These are phyloP conservation scores for Citropsis articulata DNA, from an alignment of 345 rosid genomes.

Conservation along the genomic window DNA sequence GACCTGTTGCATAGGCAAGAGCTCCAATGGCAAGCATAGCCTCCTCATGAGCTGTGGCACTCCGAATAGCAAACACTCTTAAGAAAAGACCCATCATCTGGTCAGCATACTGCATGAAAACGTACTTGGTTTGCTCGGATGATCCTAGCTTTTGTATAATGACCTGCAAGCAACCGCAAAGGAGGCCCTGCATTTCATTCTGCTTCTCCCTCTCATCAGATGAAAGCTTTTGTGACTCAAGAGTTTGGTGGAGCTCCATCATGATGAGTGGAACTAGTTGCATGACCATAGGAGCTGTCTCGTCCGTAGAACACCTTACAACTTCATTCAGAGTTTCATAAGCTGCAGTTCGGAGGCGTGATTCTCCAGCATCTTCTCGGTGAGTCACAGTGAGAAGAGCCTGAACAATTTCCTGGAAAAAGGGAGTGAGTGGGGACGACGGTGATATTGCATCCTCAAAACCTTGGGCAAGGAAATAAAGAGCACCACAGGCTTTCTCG, in stretches of 20 bases:
- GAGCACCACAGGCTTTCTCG: constrained; percentile 74
- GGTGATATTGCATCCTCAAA: constrained; percentile 53
- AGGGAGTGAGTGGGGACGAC: constrained; percentile 33
- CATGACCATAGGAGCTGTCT: constrained; percentile 35
- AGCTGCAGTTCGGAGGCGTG: constrained; percentile 70
- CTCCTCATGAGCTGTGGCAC: constrained; percentile 47
- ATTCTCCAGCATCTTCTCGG: constrained; percentile 66
- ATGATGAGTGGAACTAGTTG: constrained; percentile 34
- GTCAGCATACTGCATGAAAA: constrained; percentile 40
- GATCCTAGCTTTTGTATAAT: constrained; percentile 42
- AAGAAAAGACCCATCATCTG: constrained; percentile 44
- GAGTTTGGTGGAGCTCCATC: constrained; percentile 38
- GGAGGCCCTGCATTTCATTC: constrained; percentile 42
- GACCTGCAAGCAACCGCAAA: constrained; percentile 45
- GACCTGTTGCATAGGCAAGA: constrained; percentile 41
- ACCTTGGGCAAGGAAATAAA: constrained; percentile 69
- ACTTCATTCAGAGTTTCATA: constrained; percentile 72
- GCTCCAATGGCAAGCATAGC: constrained; percentile 45
- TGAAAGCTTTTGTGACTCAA: constrained; percentile 33
- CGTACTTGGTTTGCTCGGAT: constrained; percentile 30
- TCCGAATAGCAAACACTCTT: constrained; percentile 37
- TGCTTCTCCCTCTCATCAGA: constrained; percentile 38
- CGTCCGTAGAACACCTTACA: constrained; percentile 60
- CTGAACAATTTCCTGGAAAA: constrained; percentile 43
- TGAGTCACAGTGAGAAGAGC: constrained; percentile 37